Percentiles rank a stretch among this genome's conserved stretches.
These are phyloP conservation scores for Vitis hybrid DNA, from an alignment of 177 flowering plant species.

Conservation along the genomic window DNA sequence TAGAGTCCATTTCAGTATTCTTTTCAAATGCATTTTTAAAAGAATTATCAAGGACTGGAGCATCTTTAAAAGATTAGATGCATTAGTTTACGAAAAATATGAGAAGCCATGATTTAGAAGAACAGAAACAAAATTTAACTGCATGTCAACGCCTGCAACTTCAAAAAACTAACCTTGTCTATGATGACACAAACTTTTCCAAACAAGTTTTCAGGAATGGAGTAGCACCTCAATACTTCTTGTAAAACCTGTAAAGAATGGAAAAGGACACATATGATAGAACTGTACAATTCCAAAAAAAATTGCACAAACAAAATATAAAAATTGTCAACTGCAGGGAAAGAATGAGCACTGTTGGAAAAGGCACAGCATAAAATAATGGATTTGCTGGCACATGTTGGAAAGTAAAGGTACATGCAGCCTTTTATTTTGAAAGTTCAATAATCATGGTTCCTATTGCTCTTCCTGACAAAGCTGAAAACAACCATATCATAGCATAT, in stretches of 20 bases:
- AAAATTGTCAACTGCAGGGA: not conserved
- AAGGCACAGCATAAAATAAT: too few relatives aligned
- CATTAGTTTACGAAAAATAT: not conserved
- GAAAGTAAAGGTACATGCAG: too few relatives aligned
- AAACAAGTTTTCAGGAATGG: conserved; percentile 68
- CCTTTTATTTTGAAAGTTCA: too few relatives aligned
- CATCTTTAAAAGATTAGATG: not conserved
- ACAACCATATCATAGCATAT: too few relatives aligned
- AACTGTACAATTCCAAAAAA: not conserved
- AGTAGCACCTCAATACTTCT: conserved; percentile 64
- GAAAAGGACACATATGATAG: not conserved
- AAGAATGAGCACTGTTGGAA: too few relatives aligned
- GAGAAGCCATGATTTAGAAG: not conserved
- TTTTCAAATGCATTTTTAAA: not conserved
- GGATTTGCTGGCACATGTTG: too few relatives aligned
- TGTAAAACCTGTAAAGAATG: conserved; percentile 64
- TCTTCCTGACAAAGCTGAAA: too few relatives aligned
- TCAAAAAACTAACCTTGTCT: conserved; percentile 74
- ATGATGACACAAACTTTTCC: conserved; percentile 80
- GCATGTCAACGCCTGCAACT: not conserved
- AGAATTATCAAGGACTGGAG: not conserved
- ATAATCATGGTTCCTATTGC: too few relatives aligned
- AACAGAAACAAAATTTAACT: not conserved
- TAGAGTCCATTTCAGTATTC: too few relatives aligned
- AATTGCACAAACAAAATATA: not conserved